Evolutionary conservation across 2,329 filamentous ascomycete genomes (phyloP), one percentile per base, ranked within the genome.

Genomic region (Aspergillus pseudotamarii): DNA sequence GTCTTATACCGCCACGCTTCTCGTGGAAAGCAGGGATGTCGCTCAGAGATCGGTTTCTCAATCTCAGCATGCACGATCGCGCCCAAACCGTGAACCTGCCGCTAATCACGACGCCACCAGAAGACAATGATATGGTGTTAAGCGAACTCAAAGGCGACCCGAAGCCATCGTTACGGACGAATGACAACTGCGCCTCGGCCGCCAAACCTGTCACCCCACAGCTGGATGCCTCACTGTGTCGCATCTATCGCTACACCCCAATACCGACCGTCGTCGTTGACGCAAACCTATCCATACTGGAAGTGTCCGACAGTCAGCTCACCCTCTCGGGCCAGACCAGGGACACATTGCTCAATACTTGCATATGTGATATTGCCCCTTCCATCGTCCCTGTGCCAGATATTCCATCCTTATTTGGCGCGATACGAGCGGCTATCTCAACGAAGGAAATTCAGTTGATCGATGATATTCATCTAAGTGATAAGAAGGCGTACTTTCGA

Each of bases 291-390:
- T 70, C 65, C n/a, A 68, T 81, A n/a, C 43, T 78, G 23, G 72
- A 82, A 57, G 77, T 81, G 4, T 85, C 83, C 4, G 73, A 80
- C 38, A 81, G 79, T 64, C 80, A 81, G 68, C 67, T 79, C 26
- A 60, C 67, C 6, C 65, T 79, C 26, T 79, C 76, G 53, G 64
- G 73, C 21, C 61, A 72, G 45, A 58, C 69, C 21, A 75, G 78
- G 53, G 73, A 78, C 6, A 68, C 76, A 30, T 68, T 80, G 11
- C 43, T 82, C 26, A 76, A 77, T 8, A 62, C 66, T 34, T 76
- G 73, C 61, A 75, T 83, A 36, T 73, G 80, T 66, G 76, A 80
- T n/a, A 60, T 83, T 26, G 67, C 79, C 26, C 70, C 74, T 12
- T 62, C 66, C 26, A 67, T 70, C 12, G 70, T 77, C 12, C 76